Evolutionary conservation across 129 eudicot species (phyloP).

Genomic region (Mikania micrantha): DNA sequence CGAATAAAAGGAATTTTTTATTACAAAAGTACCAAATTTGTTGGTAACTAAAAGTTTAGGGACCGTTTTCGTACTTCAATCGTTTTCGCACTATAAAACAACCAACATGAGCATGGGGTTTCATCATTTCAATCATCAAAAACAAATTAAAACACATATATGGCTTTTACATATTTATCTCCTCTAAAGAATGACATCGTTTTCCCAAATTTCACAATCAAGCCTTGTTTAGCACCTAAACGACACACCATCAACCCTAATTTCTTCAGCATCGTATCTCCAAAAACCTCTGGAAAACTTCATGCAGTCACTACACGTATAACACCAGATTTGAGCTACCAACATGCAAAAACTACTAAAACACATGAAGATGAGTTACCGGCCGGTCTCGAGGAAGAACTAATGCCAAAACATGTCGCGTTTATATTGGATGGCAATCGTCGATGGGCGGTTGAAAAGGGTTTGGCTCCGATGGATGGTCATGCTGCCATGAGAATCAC

Average conservation of each 20-base stretch:
- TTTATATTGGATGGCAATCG: constrained; percentile 13
- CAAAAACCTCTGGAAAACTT: not conserved
- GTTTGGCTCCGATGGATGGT: constrained; percentile 8
- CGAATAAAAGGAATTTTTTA: not conserved
- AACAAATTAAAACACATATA: not conserved
- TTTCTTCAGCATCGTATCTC: not conserved
- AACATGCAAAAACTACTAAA: not conserved
- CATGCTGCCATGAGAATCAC: constrained; percentile 14
- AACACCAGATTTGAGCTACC: not conserved
- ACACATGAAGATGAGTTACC: not conserved
- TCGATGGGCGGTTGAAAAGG: constrained; percentile 12
- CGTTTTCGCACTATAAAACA: not conserved
- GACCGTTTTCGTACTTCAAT: not conserved
- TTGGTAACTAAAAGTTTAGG: not conserved
- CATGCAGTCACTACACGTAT: not conserved
- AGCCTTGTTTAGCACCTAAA: not conserved
- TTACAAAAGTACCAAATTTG: not conserved
- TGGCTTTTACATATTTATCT: constrained; percentile 6
- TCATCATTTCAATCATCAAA: no score
- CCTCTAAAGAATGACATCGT: not conserved
- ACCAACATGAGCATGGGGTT: not conserved
- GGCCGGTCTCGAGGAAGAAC: not conserved
- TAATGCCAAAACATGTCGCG: constrained; percentile 11
- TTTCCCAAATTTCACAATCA: not conserved
- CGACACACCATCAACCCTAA: not conserved